Base-by-base conservation (phyloP, 345 rosid species). In the Citrus hindsii region DNA sequence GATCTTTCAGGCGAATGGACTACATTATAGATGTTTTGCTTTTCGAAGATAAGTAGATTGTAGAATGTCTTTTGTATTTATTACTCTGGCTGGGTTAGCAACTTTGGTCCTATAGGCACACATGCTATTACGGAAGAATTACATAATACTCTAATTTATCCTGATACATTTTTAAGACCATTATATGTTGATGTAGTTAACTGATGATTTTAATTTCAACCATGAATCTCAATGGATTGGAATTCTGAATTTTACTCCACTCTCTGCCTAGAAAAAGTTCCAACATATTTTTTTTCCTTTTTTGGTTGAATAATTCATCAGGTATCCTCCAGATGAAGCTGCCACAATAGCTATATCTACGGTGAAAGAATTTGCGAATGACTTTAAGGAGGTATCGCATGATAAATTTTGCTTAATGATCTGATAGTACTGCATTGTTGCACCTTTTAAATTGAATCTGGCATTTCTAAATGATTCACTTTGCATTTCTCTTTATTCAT, bases 281-380 rank as follows among this genome's bases (percentile, higher is more conserved):
- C n/a, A 32, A 42, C 42, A 75, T 28, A 3, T 51, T 18, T 18
- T 32, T 9, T 12, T 78, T 25, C 19, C 35, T 21, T 19, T 9
- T 8, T n/a, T 64, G 21, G 2, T 62, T 7, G 13, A 35, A 60
- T 10, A 38, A 18, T 69, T 22, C 38, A 21, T 63, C 80, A 95
- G 99, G 64, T 96, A 96, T 82, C 98, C 99, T 73, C 78, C 69
- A n/a, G 91, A 92, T 33, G 97, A 92, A 83, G 98, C 99, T 74
- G 97, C 98, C 68, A n/a, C 61, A 2, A 77, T 92, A 46, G 89
- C 98, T 69, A 87, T 96, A 83, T 92, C 98, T 35, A 87, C 93
- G 0, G 77, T 87, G 69, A 92, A 88, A 84, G 97, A 92, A 72
- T 90, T 86, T 69, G 86, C 83, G 1, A 73, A 83, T 76, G 95